These are phyloP conservation scores for Gilbertella persicaria DNA, from an alignment of 371 early-diverging fungal genomes.

Conservation along the genomic window DNA sequence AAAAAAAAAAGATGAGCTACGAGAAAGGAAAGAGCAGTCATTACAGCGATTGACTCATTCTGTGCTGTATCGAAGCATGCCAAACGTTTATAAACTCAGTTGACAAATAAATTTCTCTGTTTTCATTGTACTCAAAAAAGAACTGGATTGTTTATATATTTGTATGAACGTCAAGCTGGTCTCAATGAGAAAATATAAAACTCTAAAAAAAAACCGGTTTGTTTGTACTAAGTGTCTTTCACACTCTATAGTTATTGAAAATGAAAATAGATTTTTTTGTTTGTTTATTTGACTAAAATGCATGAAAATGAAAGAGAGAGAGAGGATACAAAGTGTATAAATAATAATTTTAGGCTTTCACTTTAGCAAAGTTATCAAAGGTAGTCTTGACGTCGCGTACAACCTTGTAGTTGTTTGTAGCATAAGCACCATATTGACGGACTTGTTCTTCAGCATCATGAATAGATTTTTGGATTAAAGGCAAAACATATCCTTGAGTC, in stretches of 20 bases:
- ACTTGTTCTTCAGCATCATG: slow-evolving; percentile 48
- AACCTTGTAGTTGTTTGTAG: slow-evolving; percentile 26
- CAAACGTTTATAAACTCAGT: too few relatives aligned
- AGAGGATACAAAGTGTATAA: not conserved
- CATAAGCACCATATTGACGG: slow-evolving; percentile 29
- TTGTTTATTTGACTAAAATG: too few relatives aligned
- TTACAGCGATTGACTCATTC: slow-evolving; percentile 3
- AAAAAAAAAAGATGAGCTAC: slow-evolving; percentile 4
- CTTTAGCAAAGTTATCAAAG: slow-evolving; percentile 9
- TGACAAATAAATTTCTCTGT: too few relatives aligned
- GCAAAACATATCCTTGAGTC: slow-evolving; percentile 52
- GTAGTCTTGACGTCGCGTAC: slow-evolving; percentile 19
- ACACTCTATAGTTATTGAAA: too few relatives aligned
- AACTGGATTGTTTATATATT: too few relatives aligned
- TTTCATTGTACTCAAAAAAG: too few relatives aligned
- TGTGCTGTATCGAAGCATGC: not conserved
- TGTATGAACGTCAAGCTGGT: too few relatives aligned
- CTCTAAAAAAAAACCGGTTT: too few relatives aligned
- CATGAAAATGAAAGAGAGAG: not conserved
- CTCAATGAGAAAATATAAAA: too few relatives aligned
- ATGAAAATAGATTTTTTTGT: too few relatives aligned
- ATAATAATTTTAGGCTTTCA: slow-evolving; percentile 9
- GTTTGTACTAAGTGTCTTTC: too few relatives aligned
- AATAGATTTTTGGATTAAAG: slow-evolving; percentile 48
- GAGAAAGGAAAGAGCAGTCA: slow-evolving; percentile 2